Base-by-base conservation (phyloP, 306 rosid species). In the Albizia julibrissin region DNA sequence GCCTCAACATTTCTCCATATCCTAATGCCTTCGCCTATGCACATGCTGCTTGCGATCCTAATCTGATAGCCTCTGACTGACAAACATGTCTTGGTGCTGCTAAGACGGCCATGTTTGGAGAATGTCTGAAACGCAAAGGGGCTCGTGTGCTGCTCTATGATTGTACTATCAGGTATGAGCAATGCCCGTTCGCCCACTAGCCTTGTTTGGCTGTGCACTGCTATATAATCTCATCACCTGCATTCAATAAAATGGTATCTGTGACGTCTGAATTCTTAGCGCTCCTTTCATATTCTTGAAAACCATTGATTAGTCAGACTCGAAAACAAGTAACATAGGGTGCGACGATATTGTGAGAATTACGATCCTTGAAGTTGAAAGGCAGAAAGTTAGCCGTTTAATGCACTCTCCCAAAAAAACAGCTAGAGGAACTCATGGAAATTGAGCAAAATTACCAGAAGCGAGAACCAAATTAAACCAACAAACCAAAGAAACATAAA, bases 11-110 rank as follows among this genome's bases (percentile, higher is more conserved):
- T 49, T 90, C 93, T 21, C 97, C 97, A 12, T 90, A 83, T 70
- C 91, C 97, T 24, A 92, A 88, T 88, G 86, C 91, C 52, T 91
- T 90, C 84, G 97, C 93, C 8, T 88, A 91, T 58, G 94, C 91
- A 10, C 98, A 89, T 80, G 92, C 88, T 80, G 34, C 89, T 59
- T 91, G 97, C 29, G 87, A 83, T 88, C 72, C 33, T 46, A 90
- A 89, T 59, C 76, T 89, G 1, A 85, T 91, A 33, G 26, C 78
- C 87, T 86, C 90, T 31, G 94, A 83, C 46, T 93, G 92, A 86
- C 50, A 79, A 22, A 69, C 90, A 2, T 89, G 98, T 72, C 87
- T 93, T 66, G 88, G 69, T 27, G 88, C 71, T 72, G 94, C 94
- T 22, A 89, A 87, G 82, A 86, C 71, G 15, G 72, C 85, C 62